phyloP scores from a whole-genome alignment of 345 rosid species.

The Clarkia xantiana region DNA sequence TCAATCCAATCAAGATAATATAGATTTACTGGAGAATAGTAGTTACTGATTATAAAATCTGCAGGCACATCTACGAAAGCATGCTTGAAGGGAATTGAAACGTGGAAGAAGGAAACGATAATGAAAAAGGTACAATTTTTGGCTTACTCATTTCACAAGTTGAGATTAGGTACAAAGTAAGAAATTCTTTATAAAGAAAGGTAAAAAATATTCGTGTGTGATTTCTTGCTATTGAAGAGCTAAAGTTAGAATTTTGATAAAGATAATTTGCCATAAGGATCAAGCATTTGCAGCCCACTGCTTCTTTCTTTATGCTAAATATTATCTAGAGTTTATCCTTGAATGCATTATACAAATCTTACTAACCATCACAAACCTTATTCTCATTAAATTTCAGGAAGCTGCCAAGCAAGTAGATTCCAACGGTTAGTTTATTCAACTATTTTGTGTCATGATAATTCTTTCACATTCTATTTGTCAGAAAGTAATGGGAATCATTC shows the following conservation, averaged over 20 bases:
- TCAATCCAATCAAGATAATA: background rate
- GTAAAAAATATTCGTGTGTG: no score
- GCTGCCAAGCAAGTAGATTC: slow-evolving; percentile 4
- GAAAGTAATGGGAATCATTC: no score
- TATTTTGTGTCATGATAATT: background rate
- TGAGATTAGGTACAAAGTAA: no score
- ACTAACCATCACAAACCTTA: no score
- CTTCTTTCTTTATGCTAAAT: background rate
- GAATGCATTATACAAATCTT: no score
- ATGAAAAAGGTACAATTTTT: slow-evolving; percentile 29
- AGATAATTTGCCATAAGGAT: no score
- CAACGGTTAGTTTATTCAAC: background rate
- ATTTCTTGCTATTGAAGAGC: no score
- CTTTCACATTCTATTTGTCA: no score
- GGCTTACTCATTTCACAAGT: no score
- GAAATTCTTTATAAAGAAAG: no score
- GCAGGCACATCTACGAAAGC: slow-evolving; percentile 77
- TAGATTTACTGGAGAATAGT: background rate
- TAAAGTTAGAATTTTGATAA: no score
- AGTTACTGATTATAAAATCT: slow-evolving; percentile 6
- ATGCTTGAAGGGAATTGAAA: slow-evolving; percentile 67
- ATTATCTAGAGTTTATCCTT: background rate
- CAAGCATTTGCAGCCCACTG: no score
- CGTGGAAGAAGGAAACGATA: slow-evolving; percentile 73
- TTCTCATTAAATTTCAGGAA: slow-evolving; percentile 1